Evolutionary conservation across 2,329 filamentous ascomycete genomes (phyloP).

Genomic region (Thermothelomyces thermophilus): DNA sequence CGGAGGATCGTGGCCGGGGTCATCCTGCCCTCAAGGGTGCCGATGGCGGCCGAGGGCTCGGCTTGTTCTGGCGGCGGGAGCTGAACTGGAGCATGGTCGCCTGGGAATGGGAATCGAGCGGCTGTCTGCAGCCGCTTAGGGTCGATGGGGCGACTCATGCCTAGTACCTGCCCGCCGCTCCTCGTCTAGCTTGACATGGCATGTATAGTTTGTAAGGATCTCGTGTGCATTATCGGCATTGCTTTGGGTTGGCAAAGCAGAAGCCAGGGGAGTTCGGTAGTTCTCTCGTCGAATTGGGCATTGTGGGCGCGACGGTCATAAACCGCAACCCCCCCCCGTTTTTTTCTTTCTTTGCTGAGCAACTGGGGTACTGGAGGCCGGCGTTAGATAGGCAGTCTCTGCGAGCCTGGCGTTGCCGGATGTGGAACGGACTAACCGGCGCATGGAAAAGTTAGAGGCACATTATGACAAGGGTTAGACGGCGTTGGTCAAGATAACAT

Average conservation of each 20-base stretch:
- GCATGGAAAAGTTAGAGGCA: conserved; percentile 3
- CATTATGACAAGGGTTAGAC: conserved; percentile 6
- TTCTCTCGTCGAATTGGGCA: conserved; percentile 33
- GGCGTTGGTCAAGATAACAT: conserved; percentile 5
- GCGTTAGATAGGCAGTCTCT: conserved; percentile 20
- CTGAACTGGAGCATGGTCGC: conserved; percentile 80
- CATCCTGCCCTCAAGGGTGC: conserved; percentile 33
- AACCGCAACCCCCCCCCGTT: too few species aligned
- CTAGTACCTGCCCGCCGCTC: conserved; percentile 19
- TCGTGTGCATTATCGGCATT: conserved; percentile 8
- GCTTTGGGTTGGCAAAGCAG: conserved; percentile 29
- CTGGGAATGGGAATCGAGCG: conserved; percentile 63
- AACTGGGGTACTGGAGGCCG: conserved; percentile 11
- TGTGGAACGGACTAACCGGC: not conserved
- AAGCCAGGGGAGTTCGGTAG: conserved; percentile 45
- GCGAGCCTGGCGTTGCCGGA: conserved; percentile 9
- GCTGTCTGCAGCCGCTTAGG: conserved; percentile 31
- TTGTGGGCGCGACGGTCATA: conserved; percentile 20
- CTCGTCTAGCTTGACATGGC: too few species aligned
- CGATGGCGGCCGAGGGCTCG: conserved; percentile 54
- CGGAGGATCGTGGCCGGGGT: conserved; percentile 58
- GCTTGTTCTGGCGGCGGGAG: conserved; percentile 66
- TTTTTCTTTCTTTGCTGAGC: conserved; percentile 24
- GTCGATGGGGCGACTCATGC: conserved; percentile 46
- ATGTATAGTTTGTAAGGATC: conserved; percentile 6